phyloP scores from a whole-genome alignment of 163 green algal species.

The Chloromonas sp. region DNA sequence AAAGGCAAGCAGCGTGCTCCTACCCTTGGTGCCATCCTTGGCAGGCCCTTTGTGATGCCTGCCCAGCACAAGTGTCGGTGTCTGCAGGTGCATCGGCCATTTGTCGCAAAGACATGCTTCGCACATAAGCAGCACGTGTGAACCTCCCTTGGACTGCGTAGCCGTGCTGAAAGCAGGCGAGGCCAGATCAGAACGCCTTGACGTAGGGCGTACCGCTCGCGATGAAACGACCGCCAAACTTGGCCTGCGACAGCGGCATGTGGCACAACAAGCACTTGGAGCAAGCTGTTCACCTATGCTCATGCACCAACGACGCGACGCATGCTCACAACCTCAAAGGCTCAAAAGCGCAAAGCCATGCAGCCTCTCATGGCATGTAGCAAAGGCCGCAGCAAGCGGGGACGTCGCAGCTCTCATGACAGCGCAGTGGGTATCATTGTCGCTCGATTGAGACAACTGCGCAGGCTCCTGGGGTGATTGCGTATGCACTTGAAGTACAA shows the following conservation, averaged over 20 bases:
- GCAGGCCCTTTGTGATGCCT: no score
- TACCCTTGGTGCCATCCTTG: no score
- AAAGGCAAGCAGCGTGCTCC: no score
- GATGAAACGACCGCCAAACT: conserved; percentile 1
- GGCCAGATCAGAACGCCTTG: conserved; percentile 4
- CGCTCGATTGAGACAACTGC: background rate
- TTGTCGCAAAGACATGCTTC: background rate
- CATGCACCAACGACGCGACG: no score
- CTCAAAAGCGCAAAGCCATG: no score
- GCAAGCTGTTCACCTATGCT: background rate
- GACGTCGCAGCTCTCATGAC: background rate
- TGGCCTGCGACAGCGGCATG: background rate
- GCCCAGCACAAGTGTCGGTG: no score
- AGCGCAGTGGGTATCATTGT: background rate
- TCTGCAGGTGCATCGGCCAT: background rate
- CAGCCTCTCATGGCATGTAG: no score
- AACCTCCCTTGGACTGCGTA: no score
- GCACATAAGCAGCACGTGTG: no score
- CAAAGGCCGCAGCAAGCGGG: no score
- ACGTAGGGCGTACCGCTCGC: background rate
- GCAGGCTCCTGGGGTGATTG: background rate
- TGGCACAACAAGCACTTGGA: background rate
- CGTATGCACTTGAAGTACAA: background rate
- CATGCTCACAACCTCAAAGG: no score
- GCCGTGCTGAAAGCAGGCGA: background rate